Evolutionary conservation across 2,329 filamentous ascomycete species (phyloP).

Genomic region (Onygenales sp.): DNA sequence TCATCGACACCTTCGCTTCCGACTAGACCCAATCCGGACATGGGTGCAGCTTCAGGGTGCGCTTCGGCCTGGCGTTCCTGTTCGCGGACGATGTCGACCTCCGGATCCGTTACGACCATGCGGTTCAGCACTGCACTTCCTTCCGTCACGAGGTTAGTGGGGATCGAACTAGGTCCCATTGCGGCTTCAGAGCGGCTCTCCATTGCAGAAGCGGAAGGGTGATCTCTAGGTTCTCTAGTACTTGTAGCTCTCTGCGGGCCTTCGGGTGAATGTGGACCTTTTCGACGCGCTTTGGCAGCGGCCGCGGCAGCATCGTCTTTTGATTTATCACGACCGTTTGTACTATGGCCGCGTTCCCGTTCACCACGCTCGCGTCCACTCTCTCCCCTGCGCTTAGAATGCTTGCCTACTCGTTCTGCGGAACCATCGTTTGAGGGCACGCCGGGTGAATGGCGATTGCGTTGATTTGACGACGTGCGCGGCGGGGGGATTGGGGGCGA

Average conservation of each 20-base stretch:
- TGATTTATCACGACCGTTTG: conserved; percentile 34
- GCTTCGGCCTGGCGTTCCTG: conserved; percentile 59
- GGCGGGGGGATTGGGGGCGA: conserved; percentile 64
- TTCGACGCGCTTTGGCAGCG: conserved; percentile 37
- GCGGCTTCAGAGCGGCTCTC: conserved; percentile 28
- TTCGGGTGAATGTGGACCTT: conserved; percentile 38
- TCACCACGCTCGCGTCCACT: conserved; percentile 20
- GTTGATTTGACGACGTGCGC: conserved; percentile 68
- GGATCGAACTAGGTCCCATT: conserved; percentile 47
- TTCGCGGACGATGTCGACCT: conserved; percentile 63
- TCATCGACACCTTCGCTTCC: conserved; percentile 43
- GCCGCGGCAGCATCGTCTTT: conserved; percentile 27
- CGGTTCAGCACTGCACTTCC: conserved; percentile 71
- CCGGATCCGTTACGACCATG: conserved; percentile 65
- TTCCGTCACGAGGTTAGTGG: conserved; percentile 58
- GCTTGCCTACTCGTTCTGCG: conserved; percentile 28
- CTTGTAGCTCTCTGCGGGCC: conserved; percentile 33
- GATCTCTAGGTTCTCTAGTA: conserved; percentile 31
- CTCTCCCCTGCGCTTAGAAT: conserved; percentile 30
- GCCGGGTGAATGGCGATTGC: conserved; percentile 26
- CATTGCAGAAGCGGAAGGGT: conserved; percentile 24
- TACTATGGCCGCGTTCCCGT: conserved; percentile 27
- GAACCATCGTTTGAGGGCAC: conserved; percentile 27
- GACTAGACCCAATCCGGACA: conserved; percentile 40
- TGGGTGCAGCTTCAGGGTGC: conserved; percentile 31